Evolutionary conservation across 345 rosid species (phyloP).

Genomic region (Brassica juncea): DNA sequence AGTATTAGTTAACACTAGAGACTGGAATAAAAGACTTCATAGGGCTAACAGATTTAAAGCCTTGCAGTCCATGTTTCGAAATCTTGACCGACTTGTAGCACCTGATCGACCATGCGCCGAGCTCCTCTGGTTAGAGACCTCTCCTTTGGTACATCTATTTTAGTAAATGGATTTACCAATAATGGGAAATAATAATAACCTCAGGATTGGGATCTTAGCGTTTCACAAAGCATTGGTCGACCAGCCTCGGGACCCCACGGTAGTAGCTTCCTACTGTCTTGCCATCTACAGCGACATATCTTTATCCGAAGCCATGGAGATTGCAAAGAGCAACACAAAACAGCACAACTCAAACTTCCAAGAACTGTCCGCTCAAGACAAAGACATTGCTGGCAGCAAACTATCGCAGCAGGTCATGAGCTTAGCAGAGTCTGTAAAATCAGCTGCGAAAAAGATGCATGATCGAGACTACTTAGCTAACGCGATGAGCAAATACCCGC

Average conservation of each 20-base stretch:
- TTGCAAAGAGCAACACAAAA: conserved; percentile 49
- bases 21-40: not conserved
- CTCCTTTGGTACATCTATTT: not conserved
- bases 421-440: conserved; percentile 46
- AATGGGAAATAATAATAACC: not conserved
- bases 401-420: conserved; percentile 46
- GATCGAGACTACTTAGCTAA: conserved; percentile 37
- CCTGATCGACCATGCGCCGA: conserved; percentile 73
- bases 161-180: not conserved
- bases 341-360: conserved; percentile 43
- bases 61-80: conserved; percentile 52
- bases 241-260: conserved; percentile 58
- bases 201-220: conserved; percentile 69
- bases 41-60: not conserved
- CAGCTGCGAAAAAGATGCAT: conserved; percentile 29
- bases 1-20: not conserved
- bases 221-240: conserved; percentile 65
- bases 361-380: conserved; percentile 40
- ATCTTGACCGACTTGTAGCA: conserved; percentile 61
- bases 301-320: conserved; percentile 47
- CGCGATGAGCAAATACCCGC: conserved; percentile 44
- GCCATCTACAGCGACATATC: conserved; percentile 41
- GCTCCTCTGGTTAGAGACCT: conserved; percentile 56
- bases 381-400: conserved; percentile 18
- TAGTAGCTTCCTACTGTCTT: conserved; percentile 42